Evolutionary conservation across 345 rosid species (phyloP).

Genomic region (Acer negundo): DNA sequence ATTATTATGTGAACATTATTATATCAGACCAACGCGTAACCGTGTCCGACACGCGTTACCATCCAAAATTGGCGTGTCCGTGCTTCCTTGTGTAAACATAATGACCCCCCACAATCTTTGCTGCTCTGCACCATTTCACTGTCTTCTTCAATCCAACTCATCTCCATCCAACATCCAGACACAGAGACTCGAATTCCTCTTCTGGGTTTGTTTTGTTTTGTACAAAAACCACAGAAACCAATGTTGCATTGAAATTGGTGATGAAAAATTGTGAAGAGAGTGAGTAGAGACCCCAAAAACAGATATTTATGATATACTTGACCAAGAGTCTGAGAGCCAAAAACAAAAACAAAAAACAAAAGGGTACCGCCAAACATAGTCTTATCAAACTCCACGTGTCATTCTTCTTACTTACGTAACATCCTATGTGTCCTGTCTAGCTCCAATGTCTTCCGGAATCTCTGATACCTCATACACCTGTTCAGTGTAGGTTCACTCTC

Average conservation of each 20-base stretch:
- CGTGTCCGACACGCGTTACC: no score
- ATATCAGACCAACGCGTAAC: no score
- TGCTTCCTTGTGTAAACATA: no score
- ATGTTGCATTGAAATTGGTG: neutral
- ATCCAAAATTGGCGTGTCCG: no score
- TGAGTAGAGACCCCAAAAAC: no score
- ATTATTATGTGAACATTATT: neutral
- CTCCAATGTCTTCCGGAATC: neutral
- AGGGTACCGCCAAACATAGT: constrained; percentile 9
- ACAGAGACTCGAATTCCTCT: neutral
- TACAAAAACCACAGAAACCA: neutral
- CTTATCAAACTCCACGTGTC: constrained; percentile 4
- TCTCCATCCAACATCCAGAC: neutral
- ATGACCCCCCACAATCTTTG: neutral
- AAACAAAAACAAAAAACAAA: neutral
- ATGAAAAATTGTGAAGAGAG: neutral
- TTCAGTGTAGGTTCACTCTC: neutral
- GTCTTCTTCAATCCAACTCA: neutral
- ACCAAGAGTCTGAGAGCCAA: neutral
- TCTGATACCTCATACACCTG: neutral
- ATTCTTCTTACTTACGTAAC: neutral
- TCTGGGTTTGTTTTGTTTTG: neutral
- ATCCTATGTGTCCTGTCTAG: neutral
- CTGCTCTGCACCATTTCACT: neutral
- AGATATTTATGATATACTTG: neutral